Evolutionary conservation across 768 basidiomycete genomes (phyloP).

Genomic region (Wakefieldia striispora): DNA sequence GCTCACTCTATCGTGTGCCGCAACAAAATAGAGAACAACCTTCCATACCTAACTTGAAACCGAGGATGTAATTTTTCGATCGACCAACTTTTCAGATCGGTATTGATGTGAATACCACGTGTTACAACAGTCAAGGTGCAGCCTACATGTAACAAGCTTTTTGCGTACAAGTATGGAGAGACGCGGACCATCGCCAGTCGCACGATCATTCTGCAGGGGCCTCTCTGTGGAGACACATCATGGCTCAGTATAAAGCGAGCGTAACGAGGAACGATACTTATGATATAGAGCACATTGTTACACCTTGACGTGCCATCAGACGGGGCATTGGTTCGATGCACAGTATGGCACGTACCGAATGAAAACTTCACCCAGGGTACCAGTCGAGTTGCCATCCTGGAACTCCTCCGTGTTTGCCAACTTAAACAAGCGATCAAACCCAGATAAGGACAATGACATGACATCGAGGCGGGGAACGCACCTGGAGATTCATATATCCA

Average conservation of each 20-base stretch:
- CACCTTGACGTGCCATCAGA: slow-evolving; percentile 48
- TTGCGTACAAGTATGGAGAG: too few species aligned
- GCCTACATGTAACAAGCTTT: too few species aligned
- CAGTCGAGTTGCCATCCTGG: slow-evolving; percentile 93
- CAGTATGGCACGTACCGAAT: slow-evolving; percentile 65
- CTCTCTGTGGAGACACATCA: slow-evolving; percentile 57
- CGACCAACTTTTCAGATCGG: neutral
- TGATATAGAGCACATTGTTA: slow-evolving; percentile 96
- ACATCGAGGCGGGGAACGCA: slow-evolving; percentile 28
- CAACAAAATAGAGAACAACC: too few species aligned
- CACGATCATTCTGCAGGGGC: slow-evolving; percentile 51
- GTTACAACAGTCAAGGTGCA: slow-evolving; percentile 1
- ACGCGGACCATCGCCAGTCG: neutral
- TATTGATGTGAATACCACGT: neutral
- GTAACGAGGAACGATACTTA: slow-evolving; percentile 48
- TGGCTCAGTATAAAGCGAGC: slow-evolving; percentile 18
- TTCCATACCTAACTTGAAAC: too few species aligned
- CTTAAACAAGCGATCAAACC: slow-evolving; percentile 38
- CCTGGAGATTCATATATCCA: slow-evolving; percentile 99
- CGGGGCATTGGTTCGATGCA: neutral
- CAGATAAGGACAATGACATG: neutral
- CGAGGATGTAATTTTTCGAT: too few species aligned
- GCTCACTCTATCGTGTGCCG: too few species aligned
- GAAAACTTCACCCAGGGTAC: slow-evolving; percentile 97
- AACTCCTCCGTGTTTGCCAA: slow-evolving; percentile 99